These are phyloP conservation scores for Mortierella sp. DNA, from an alignment of 371 early-diverging fungal species.

Conservation along the genomic window DNA sequence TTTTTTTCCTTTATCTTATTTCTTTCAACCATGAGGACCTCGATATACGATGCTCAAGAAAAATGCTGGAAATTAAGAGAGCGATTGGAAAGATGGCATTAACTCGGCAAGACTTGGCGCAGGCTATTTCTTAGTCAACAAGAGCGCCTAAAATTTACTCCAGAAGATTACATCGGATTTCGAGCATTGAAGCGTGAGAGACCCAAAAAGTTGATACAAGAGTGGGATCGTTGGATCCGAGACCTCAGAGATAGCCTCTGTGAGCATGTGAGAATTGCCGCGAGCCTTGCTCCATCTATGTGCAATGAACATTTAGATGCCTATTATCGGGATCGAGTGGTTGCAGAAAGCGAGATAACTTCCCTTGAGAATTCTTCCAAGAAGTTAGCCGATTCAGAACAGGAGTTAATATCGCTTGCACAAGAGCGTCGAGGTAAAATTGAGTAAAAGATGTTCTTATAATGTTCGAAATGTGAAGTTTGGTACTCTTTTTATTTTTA, in stretches of 20 bases:
- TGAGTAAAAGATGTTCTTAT: not conserved
- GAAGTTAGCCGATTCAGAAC: slow-evolving; percentile 19
- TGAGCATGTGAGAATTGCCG: slow-evolving; percentile 15
- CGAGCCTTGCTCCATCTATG: slow-evolving; percentile 9
- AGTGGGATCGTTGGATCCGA: slow-evolving; percentile 32
- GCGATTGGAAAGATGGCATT: slow-evolving; percentile 11
- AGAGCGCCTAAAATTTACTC: slow-evolving; percentile 10
- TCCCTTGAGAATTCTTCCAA: slow-evolving; percentile 25
- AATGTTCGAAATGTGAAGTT: not conserved
- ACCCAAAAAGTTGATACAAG: slow-evolving; percentile 13
- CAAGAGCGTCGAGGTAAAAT: slow-evolving; percentile 20
- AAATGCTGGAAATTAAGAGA: not conserved
- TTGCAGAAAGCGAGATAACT: slow-evolving; percentile 17
- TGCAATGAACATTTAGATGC: slow-evolving; percentile 11
- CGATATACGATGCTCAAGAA: slow-evolving; percentile 8
- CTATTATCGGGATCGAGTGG: slow-evolving; percentile 24
- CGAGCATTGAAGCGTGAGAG: slow-evolving; percentile 13
- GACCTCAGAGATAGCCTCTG: not conserved
- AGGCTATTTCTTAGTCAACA: slow-evolving; percentile 19
- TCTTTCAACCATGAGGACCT: too few relatives aligned
- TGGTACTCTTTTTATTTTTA: not conserved
- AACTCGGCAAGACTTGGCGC: slow-evolving; percentile 17
- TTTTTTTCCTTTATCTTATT: too few relatives aligned
- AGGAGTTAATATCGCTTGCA: slow-evolving; percentile 17
- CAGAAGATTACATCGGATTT: slow-evolving; percentile 17